Conservation (phyloP, 805 yeast species). For the Spencermartinsiella europaea region DNA sequence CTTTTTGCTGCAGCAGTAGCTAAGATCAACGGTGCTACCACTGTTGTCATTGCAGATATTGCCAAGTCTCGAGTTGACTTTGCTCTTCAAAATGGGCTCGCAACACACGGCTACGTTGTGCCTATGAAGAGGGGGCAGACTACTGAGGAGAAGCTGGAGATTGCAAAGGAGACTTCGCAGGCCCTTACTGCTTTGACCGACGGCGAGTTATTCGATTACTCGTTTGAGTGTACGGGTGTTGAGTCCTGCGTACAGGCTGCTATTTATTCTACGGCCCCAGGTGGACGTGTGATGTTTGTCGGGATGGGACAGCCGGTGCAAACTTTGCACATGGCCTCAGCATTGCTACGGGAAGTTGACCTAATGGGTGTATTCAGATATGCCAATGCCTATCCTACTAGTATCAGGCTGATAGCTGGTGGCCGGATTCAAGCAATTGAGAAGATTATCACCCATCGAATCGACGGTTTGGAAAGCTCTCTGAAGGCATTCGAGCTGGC, state of each 20-base stretch:
- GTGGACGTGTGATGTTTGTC: slow-evolving; percentile 75
- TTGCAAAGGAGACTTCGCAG: slow-evolving; percentile 43
- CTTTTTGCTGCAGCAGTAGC: slow-evolving; percentile 72
- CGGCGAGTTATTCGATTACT: slow-evolving; percentile 31
- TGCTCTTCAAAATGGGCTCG: slow-evolving; percentile 30
- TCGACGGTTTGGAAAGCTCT: slow-evolving; percentile 27
- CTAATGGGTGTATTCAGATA: slow-evolving; percentile 31
- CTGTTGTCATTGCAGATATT: slow-evolving; percentile 67
- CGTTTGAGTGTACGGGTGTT: slow-evolving; percentile 82
- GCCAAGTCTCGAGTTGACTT: slow-evolving; percentile 34
- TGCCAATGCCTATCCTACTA: slow-evolving; percentile 29
- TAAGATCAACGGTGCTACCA: slow-evolving; percentile 59
- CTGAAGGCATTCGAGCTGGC: slow-evolving; percentile 30
- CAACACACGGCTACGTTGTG: slow-evolving; percentile 26
- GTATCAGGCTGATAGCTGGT: slow-evolving; percentile 23
- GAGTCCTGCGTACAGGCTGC: slow-evolving; percentile 70
- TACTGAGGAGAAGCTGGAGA: slow-evolving; percentile 54
- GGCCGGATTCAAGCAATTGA: slow-evolving; percentile 23
- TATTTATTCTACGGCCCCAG: slow-evolving; percentile 53
- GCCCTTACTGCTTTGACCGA: slow-evolving; percentile 21
- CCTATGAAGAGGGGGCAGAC: slow-evolving; percentile 20
- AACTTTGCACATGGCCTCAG: slow-evolving; percentile 30
- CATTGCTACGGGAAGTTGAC: slow-evolving; percentile 29
- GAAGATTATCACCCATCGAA: slow-evolving; percentile 27
- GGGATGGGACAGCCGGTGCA: slow-evolving; percentile 66